Conservation (phyloP, 2,329 filamentous ascomycete genomes). For the Colletotrichum gigasporum region DNA sequence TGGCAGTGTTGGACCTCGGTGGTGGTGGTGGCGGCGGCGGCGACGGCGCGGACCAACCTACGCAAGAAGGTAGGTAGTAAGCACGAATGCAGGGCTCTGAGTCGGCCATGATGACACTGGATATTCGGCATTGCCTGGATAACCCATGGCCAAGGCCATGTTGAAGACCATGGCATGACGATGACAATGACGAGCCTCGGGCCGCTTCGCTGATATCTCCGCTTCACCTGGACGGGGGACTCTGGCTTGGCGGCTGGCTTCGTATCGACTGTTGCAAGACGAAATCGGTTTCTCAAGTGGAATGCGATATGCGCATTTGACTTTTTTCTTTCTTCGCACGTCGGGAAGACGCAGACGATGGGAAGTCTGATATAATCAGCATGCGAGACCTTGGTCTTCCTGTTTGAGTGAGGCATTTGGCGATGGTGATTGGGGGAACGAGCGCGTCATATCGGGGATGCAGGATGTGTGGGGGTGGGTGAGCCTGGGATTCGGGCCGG, state of each 20-base stretch:
- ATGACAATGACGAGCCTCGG: slow-evolving; percentile 18
- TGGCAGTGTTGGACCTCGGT: neutral
- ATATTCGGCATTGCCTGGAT: neutral
- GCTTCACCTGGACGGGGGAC: neutral
- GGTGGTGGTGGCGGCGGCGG: slow-evolving; percentile 3
- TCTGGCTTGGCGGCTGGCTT: slow-evolving; percentile 2
- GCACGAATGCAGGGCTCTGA: neutral
- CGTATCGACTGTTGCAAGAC: neutral
- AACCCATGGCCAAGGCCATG: neutral
- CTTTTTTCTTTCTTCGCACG: neutral
- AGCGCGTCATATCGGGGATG: neutral
- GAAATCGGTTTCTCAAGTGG: neutral
- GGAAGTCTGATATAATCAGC: slow-evolving; percentile 10
- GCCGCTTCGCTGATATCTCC: slow-evolving; percentile 12
- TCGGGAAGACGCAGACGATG: neutral
- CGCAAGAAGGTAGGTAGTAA: neutral
- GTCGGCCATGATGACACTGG: slow-evolving; percentile 11
- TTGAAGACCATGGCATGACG: neutral
- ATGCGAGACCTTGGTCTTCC: slow-evolving; percentile 12
- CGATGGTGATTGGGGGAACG: slow-evolving; percentile 23
- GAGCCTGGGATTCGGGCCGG: slow-evolving; percentile 23
- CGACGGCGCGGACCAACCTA: neutral
- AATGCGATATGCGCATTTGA: slow-evolving; percentile 5
- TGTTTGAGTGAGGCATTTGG: slow-evolving; percentile 20
- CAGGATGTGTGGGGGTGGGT: slow-evolving; percentile 19